Conservation (phyloP, 306 rosid species). For the Phaseolus lunatus region DNA sequence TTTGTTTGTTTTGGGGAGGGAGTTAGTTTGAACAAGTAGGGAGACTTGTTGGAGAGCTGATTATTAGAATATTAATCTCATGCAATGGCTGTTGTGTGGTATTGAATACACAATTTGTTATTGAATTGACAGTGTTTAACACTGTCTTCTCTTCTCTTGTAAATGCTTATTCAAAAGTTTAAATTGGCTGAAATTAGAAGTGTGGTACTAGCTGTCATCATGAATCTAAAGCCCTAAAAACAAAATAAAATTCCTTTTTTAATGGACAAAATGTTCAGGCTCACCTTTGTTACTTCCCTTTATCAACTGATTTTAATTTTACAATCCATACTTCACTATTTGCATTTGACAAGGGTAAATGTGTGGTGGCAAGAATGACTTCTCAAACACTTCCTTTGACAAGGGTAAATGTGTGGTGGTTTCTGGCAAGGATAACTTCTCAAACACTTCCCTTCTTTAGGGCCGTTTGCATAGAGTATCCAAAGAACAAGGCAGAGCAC, state of each 20-base stretch:
- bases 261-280: conserved; percentile 43
- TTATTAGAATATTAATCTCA: conserved; percentile 29
- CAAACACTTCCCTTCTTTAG: conserved; percentile 83
- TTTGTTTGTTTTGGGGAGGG: background rate
- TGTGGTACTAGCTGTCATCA: background rate
- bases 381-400: too few relatives aligned
- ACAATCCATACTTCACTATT: conserved; percentile 52
- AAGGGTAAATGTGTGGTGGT: conserved; percentile 38
- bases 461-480: conserved; percentile 95
- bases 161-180: background rate
- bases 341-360: conserved; percentile 47
- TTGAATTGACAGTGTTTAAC: conserved; percentile 30
- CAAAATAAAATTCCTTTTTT: conserved; percentile 37
- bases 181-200: background rate
- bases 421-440: conserved; percentile 56
- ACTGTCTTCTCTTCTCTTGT: too few relatives aligned
- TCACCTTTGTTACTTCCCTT: conserved; percentile 61
- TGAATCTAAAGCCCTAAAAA: background rate
- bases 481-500: conserved; percentile 92
- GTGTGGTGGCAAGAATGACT: too few relatives aligned
- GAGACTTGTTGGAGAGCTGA: conserved; percentile 6
- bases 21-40: background rate
- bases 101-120: conserved; percentile 4
- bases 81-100: conserved; percentile 37
- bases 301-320: conserved; percentile 31